Conservation (phyloP, 2,329 filamentous ascomycete species). For the Alternaria gaisen region DNA sequence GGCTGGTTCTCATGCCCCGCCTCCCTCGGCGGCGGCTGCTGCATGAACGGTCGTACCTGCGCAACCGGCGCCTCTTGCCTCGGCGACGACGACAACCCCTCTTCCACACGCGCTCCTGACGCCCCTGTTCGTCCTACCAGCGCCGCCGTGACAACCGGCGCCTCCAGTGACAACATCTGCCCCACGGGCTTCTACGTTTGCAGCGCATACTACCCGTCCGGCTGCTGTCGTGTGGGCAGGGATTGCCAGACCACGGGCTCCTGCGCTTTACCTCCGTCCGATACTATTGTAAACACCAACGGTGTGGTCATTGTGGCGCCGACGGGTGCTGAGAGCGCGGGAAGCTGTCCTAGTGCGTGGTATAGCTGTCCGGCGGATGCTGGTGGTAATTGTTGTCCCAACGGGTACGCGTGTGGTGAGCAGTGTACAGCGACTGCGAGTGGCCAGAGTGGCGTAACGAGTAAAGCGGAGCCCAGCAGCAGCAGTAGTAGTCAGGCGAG, state of each 20-base stretch:
- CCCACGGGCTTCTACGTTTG: conserved; percentile 94
- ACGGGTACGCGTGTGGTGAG: conserved; percentile 54
- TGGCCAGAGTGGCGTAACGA: conserved; percentile 35
- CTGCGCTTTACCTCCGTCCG: conserved; percentile 67
- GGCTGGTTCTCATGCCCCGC: conserved; percentile 58
- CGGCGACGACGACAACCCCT: conserved; percentile 38
- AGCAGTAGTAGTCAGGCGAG: conserved; percentile 41
- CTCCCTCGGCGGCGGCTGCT: conserved; percentile 60
- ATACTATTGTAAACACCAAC: conserved; percentile 69
- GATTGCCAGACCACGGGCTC: conserved; percentile 79
- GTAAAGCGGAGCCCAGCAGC: conserved; percentile 51
- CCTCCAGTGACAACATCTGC: conserved; percentile 71
- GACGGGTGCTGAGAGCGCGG: conserved; percentile 56
- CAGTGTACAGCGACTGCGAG: conserved; percentile 48
- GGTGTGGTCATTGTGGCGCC: conserved; percentile 77
- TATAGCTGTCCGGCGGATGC: conserved; percentile 71
- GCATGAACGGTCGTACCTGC: conserved; percentile 56
- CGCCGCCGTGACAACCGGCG: conserved; percentile 47
- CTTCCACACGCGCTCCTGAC: conserved; percentile 47
- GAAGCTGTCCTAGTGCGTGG: conserved; percentile 80
- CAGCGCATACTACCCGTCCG: conserved; percentile 78
- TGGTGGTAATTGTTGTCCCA: conserved; percentile 84
- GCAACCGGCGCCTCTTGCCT: conserved; percentile 52
- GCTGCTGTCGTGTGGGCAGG: conserved; percentile 88
- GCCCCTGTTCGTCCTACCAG: conserved; percentile 56